These are phyloP conservation scores for Prunus dulcis DNA, from an alignment of 306 rosid species.

Conservation along the genomic window DNA sequence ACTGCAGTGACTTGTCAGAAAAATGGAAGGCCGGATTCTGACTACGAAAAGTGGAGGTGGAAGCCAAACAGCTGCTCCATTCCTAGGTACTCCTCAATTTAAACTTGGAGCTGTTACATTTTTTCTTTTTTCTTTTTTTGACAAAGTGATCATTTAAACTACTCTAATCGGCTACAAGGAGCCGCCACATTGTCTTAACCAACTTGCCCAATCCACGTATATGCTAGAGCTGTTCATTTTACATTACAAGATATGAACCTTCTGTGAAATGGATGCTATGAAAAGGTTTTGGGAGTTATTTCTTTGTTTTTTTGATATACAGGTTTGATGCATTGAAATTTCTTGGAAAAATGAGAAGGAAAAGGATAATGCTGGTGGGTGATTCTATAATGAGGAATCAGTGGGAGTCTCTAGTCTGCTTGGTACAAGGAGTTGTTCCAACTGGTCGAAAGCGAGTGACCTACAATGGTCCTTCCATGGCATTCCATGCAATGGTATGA, in stretches of 20 bases:
- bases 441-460: conserved; percentile 64
- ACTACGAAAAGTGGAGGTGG: conserved; percentile 96
- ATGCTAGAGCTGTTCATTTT: background rate
- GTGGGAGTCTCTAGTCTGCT: conserved; percentile 96
- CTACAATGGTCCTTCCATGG: conserved; percentile 78
- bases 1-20: conserved; percentile 80
- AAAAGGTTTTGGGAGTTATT: background rate
- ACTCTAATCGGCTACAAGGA: too few species aligned
- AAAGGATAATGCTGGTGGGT: conserved; percentile 92
- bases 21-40: conserved; percentile 95
- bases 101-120: background rate
- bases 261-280: too few species aligned
- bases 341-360: conserved; percentile 81
- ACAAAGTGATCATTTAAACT: too few species aligned
- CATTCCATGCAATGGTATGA: conserved; percentile 87
- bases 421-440: conserved; percentile 89
- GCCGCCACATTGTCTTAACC: too few species aligned
- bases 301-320: background rate
- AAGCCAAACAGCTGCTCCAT: conserved; percentile 72
- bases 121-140: background rate
- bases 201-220: too few species aligned
- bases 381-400: conserved; percentile 98
- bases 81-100: conserved; percentile 50
- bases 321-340: conserved; percentile 89
- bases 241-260: background rate